Evolutionary conservation across 1,284 basidiomycete species (phyloP).

Genomic region (Austropuccinia psidii): DNA sequence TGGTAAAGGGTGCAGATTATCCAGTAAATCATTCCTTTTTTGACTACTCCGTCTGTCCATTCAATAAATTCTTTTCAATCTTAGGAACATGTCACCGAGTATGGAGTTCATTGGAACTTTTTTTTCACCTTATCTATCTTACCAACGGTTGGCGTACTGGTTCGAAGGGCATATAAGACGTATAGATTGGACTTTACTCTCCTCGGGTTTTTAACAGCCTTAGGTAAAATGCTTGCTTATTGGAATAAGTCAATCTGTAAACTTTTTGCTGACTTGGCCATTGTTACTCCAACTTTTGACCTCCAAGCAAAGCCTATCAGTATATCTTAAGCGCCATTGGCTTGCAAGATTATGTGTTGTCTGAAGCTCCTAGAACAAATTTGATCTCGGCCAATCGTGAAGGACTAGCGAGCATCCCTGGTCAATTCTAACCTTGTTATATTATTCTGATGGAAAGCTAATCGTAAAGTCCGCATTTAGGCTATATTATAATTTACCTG

Average conservation of each 20-base stretch:
- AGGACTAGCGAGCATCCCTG: slow-evolving; percentile 70
- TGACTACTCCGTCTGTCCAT: background rate
- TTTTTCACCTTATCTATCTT: slow-evolving; percentile 84
- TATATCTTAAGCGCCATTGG: slow-evolving; percentile 55
- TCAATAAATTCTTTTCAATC: background rate
- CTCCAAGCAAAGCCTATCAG: slow-evolving; percentile 59
- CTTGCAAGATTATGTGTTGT: slow-evolving; percentile 60
- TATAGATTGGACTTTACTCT: slow-evolving; percentile 56
- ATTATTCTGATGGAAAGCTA: background rate
- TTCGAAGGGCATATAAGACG: slow-evolving; percentile 58
- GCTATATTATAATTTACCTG: slow-evolving; percentile 83
- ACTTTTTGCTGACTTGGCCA: background rate
- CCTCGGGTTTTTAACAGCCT: slow-evolving; percentile 59
- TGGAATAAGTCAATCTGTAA: background rate
- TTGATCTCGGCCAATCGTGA: slow-evolving; percentile 82
- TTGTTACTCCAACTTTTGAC: background rate
- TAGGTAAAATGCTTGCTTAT: slow-evolving; percentile 52
- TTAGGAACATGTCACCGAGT: slow-evolving; percentile 91
- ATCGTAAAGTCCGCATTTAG: slow-evolving; percentile 50
- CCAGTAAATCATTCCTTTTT: slow-evolving; percentile 57
- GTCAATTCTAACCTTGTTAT: slow-evolving; percentile 50
- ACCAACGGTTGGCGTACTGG: slow-evolving; percentile 63
- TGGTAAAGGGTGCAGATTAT: slow-evolving; percentile 90
- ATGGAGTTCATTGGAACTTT: slow-evolving; percentile 98
- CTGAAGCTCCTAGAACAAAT: slow-evolving; percentile 55